Evolutionary conservation across 306 rosid species (phyloP).

Genomic region (Arachis stenosperma): DNA sequence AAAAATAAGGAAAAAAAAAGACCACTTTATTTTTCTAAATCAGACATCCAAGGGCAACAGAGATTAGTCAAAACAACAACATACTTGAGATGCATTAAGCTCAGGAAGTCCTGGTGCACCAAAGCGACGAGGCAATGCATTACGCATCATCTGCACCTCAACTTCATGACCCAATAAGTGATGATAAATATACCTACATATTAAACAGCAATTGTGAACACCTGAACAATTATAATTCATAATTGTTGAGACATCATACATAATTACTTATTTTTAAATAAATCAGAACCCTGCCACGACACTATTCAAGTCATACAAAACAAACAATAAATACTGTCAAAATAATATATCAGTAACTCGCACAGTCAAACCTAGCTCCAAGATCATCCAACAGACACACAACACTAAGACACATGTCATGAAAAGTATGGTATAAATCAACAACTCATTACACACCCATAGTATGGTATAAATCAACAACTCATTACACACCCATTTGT

Average conservation of each 20-base stretch:
- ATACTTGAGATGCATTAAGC: constrained; percentile 98
- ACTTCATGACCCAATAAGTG: constrained; percentile 98
- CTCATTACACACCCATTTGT: background rate
- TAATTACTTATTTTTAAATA: constrained; percentile 24
- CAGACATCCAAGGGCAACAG: background rate
- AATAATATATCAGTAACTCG: background rate
- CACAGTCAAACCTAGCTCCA: constrained; percentile 12
- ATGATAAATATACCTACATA: constrained; percentile 91
- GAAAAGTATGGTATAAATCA: constrained; percentile 3
- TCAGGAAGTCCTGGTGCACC: constrained; percentile 99
- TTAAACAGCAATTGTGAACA: constrained; percentile 16
- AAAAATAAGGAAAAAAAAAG: too few species aligned
- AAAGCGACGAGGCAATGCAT: constrained; percentile 94
- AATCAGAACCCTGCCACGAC: constrained; percentile 18
- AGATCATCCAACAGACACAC: constrained; percentile 15
- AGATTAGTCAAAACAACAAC: constrained; percentile 36
- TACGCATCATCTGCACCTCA: constrained; percentile 99
- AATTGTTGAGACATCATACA: constrained; percentile 17
- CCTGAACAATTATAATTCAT: background rate
- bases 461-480: background rate
- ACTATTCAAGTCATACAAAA: constrained; percentile 2
- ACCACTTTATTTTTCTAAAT: too few species aligned
- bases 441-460: constrained; percentile 5
- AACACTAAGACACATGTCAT: background rate
- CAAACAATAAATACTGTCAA: background rate